Evolutionary conservation across 148 eudicot species (phyloP).

Genomic region (Camellia japonica): DNA sequence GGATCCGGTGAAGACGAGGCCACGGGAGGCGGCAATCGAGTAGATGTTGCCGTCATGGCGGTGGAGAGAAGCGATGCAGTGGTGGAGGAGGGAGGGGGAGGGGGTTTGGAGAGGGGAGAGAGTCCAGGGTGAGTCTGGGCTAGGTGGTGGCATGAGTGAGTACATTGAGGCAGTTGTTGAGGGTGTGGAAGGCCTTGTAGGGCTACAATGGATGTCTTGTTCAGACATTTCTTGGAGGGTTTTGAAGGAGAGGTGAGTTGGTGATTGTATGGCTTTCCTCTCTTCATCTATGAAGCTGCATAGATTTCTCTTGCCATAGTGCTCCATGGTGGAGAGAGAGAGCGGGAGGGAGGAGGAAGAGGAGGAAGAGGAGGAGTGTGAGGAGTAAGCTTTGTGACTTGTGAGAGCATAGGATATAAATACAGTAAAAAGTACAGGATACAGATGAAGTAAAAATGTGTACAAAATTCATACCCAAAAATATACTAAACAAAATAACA

Average conservation of each 20-base stretch:
- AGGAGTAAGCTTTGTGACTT: not conserved
- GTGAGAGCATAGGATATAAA: not conserved
- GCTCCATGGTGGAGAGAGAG: conserved; percentile 17
- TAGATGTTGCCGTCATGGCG: conserved; percentile 40
- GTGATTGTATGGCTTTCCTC: conserved; percentile 7
- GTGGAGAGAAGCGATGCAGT: conserved; percentile 54
- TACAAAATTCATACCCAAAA: too few species aligned
- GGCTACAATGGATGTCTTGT: conserved; percentile 18
- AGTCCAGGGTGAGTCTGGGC: conserved; percentile 51
- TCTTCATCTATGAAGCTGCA: conserved; percentile 20
- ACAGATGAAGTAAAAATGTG: too few species aligned
- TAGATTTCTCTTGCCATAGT: conserved; percentile 13
- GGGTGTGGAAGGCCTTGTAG: conserved; percentile 17
- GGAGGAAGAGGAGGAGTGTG: not conserved
- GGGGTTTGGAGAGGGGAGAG: conserved; percentile 45
- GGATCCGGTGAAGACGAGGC: conserved; percentile 43
- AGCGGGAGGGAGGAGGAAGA: not conserved
- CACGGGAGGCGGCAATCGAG: conserved; percentile 31
- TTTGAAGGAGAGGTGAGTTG: conserved; percentile 24
- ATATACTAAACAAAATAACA: too few species aligned
- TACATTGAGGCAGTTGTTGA: not conserved
- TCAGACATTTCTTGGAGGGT: conserved; percentile 13
- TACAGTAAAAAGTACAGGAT: too few species aligned
- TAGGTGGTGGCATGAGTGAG: conserved; percentile 30
- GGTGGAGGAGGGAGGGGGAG: conserved; percentile 37